Evolutionary conservation across 2,329 filamentous ascomycete genomes (phyloP), one percentile per base, ranked within the genome.

Genomic region (Malbranchea cinnamomea): DNA sequence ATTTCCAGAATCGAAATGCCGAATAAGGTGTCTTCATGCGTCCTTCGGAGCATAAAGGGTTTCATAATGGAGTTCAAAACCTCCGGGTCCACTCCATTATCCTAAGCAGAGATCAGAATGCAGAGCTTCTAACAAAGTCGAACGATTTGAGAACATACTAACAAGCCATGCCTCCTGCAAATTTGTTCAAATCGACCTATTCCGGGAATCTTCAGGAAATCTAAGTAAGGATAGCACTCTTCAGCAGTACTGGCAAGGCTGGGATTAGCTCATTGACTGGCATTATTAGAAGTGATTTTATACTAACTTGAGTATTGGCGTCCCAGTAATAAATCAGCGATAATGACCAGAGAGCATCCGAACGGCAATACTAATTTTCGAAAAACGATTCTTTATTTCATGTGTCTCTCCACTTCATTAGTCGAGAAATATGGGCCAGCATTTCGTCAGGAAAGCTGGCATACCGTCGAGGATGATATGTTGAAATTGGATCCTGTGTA

Each of bases 21-120:
- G 36, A 74, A 67, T 10, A 74, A 52, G 0, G 47, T 58, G 31
- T 69, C 65, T 2, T 49, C 47, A 44, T 73, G 67, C 0, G 68
- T 72, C 4, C 68, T 57, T 4, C 69, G 56, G 10, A 68, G 56
- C 61, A 74, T 67, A 31, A 68, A 60, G 4, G 42, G 36, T 27
- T 44, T 38, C 3, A 57, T 37, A 3, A 50, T 34, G n/a, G n/a
- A n/a, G n/a, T n/a, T n/a, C n/a, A n/a, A n/a, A n/a, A n/a, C n/a
- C n/a, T n/a, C n/a, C n/a, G n/a, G n/a, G n/a, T n/a, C n/a, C n/a
- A n/a, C n/a, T n/a, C n/a, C n/a, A n/a, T n/a, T n/a, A n/a, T n/a
- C n/a, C n/a, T n/a, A n/a, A n/a, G n/a, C n/a, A n/a, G n/a, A n/a
- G n/a, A n/a, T n/a, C n/a, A n/a, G n/a, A n/a, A n/a, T n/a, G n/a